Conservation (phyloP, 2,329 filamentous ascomycete species). For the Fusarium stilboides region DNA sequence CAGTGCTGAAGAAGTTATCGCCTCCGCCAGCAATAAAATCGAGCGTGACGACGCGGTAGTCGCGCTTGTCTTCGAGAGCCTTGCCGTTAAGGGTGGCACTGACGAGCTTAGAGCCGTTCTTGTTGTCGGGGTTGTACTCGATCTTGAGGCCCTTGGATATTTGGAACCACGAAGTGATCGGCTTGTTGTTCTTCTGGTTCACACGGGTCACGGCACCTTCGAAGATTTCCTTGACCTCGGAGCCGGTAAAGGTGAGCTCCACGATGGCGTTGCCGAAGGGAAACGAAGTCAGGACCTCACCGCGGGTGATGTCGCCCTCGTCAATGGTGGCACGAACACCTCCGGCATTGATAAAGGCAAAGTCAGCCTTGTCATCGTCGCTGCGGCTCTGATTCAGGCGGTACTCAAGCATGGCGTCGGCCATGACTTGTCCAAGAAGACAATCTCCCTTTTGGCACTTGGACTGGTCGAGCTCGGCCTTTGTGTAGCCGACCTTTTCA, state of each 20-base stretch:
- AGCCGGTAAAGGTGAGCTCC: conserved; percentile 68
- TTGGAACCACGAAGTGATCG: conserved; percentile 73
- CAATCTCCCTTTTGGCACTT: conserved; percentile 73
- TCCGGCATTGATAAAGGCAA: conserved; percentile 75
- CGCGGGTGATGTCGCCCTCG: conserved; percentile 72
- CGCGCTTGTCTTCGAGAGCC: conserved; percentile 60
- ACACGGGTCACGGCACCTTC: conserved; percentile 71
- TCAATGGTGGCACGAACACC: conserved; percentile 76
- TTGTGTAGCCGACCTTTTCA: conserved; percentile 69
- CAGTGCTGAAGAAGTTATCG: conserved; percentile 70
- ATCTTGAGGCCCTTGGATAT: conserved; percentile 70
- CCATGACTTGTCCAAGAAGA: conserved; percentile 68
- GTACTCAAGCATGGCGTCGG: conserved; percentile 74
- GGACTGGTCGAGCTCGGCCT: conserved; percentile 71
- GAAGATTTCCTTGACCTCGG: conserved; percentile 69
- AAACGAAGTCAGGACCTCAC: conserved; percentile 75
- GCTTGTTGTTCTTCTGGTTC: conserved; percentile 68
- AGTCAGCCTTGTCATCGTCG: conserved; percentile 60
- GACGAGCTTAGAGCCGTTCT: conserved; percentile 66
- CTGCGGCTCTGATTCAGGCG: conserved; percentile 62
- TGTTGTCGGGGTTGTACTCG: conserved; percentile 68
- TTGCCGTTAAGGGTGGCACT: conserved; percentile 65
- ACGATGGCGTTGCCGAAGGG: conserved; percentile 77
- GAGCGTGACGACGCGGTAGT: conserved; percentile 73
- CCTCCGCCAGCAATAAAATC: conserved; percentile 75